These are phyloP conservation scores for Scedosporium apiospermum DNA, from an alignment of 2,329 filamentous ascomycete species.

Conservation along the genomic window DNA sequence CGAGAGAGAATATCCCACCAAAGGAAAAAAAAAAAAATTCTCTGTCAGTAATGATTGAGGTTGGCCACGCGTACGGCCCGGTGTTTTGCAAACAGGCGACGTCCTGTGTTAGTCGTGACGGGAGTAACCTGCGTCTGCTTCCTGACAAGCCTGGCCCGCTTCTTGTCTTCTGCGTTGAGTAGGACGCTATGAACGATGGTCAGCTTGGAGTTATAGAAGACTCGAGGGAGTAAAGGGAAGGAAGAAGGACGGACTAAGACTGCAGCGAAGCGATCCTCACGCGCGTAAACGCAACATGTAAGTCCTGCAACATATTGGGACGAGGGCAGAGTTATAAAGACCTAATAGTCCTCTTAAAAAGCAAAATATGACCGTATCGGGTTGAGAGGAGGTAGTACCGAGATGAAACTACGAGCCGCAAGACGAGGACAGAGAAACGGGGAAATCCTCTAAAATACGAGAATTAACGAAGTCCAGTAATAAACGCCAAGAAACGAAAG, in stretches of 20 bases:
- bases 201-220: not conserved
- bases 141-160: not conserved
- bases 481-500: not conserved
- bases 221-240: not conserved
- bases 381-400: not conserved
- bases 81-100: not conserved
- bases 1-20: not conserved
- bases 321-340: not conserved
- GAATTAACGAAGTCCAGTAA: not conserved
- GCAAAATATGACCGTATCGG: not conserved
- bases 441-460: too few relatives aligned
- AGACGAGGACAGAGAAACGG: not conserved
- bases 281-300: conserved; percentile 32
- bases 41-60: too few relatives aligned
- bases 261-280: conserved; percentile 39
- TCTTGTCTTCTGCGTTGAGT: not conserved
- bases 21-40: too few relatives aligned
- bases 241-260: conserved; percentile 29
- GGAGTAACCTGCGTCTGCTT: not conserved
- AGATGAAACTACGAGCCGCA: too few relatives aligned
- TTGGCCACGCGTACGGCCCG: not conserved
- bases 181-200: not conserved
- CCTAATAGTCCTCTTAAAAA: not conserved
- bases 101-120: not conserved
- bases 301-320: conserved; percentile 26